A percentile compares a stretch with the other conserved stretches of the same genome.
Conservation (phyloP, 768 basidiomycete species). For the Tephrocybe rancida region DNA sequence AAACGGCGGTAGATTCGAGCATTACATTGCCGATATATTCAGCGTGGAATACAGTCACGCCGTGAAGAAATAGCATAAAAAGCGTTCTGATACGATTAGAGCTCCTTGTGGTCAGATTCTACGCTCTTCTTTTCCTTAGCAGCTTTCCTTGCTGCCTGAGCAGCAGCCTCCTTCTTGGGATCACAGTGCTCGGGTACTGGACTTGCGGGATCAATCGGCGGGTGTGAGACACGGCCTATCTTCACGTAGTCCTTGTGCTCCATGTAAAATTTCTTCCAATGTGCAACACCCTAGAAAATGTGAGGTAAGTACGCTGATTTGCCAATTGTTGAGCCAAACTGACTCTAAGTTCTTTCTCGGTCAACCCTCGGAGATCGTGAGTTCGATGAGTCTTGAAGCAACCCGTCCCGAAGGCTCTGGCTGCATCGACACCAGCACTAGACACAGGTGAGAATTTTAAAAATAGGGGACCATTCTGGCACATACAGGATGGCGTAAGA, state of each 20-base stretch:
- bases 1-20: no score
- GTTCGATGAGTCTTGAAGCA: constrained; percentile 92
- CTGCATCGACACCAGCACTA: constrained; percentile 86
- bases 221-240: constrained; percentile 76
- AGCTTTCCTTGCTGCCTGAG: constrained; percentile 29
- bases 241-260: constrained; percentile 80
- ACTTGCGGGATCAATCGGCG: constrained; percentile 73
- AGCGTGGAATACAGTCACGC: no score
- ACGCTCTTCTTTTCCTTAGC: constrained; percentile 23
- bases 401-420: constrained; percentile 89
- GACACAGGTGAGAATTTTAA: constrained; percentile 19
- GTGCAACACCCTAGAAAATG: constrained; percentile 60
- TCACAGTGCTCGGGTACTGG: constrained; percentile 80
- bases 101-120: constrained; percentile 35
- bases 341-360: constrained; percentile 70
- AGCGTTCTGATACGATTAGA: no score
- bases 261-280: constrained; percentile 91
- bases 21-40: no score
- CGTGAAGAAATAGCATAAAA: no score
- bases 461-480: constrained; percentile 13
- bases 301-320: not conserved
- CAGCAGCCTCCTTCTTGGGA: constrained; percentile 51
- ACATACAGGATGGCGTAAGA: constrained; percentile 74
- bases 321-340: constrained; percentile 22
- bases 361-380: constrained; percentile 86